Evolutionary conservation across 805 yeast species (phyloP).

Genomic region (Torulaspora microellipsoides): DNA sequence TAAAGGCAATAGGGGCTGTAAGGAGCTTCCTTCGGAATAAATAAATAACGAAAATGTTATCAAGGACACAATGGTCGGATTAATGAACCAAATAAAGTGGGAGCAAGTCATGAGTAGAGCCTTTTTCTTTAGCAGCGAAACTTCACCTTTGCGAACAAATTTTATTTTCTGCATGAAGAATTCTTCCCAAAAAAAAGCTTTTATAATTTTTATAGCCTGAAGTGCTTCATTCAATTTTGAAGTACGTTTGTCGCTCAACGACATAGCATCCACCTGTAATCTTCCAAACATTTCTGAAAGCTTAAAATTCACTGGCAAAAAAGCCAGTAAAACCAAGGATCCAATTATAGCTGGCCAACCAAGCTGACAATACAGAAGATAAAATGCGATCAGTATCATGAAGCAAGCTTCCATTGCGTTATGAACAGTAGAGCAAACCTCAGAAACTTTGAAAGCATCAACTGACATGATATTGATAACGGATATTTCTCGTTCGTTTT

Average conservation of each 20-base stretch:
- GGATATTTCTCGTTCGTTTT: not conserved
- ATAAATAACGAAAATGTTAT: conserved; percentile 74
- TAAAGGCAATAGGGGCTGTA: conserved; percentile 86
- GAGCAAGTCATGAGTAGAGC: conserved; percentile 56
- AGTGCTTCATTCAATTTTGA: conserved; percentile 84
- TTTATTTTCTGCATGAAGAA: conserved; percentile 63
- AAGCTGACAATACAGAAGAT: not conserved
- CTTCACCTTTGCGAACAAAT: conserved; percentile 65
- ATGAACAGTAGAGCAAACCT: not conserved
- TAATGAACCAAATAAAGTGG: conserved; percentile 62
- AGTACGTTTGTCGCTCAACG: conserved; percentile 78
- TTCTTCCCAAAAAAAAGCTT: conserved; percentile 89
- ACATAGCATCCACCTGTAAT: conserved; percentile 64
- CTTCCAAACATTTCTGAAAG: conserved; percentile 54
- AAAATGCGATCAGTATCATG: conserved; percentile 1
- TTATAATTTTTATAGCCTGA: conserved; percentile 81
- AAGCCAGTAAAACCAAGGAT: conserved; percentile 50
- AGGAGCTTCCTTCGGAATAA: conserved; percentile 54
- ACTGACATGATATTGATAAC: conserved; percentile 2
- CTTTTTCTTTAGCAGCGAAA: conserved; percentile 50
- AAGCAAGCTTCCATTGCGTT: not conserved
- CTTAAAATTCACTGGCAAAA: conserved; percentile 67
- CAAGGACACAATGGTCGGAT: conserved; percentile 74
- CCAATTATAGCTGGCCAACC: conserved; percentile 64
- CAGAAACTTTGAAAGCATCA: conserved; percentile 4